These are phyloP conservation scores for Groenewaldozyma sp. DNA, from an alignment of 1,139 yeast genomes.

Conservation along the genomic window DNA sequence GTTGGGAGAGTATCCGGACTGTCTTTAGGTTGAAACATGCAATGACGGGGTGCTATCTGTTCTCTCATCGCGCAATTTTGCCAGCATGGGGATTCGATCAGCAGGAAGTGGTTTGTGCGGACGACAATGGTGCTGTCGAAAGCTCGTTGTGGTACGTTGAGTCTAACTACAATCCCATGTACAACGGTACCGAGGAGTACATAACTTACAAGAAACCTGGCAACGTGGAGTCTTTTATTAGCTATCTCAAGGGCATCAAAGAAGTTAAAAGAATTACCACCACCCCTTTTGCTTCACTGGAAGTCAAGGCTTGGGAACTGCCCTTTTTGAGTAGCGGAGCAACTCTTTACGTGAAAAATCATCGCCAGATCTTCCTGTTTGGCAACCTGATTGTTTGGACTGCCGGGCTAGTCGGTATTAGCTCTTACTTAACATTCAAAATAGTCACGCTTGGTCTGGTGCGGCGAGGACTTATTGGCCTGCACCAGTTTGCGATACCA, in stretches of 20 bases:
- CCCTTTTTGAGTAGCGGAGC: slow-evolving; percentile 47
- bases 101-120: slow-evolving; percentile 66
- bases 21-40: slow-evolving; percentile 51
- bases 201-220: slow-evolving; percentile 21
- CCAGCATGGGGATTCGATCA: slow-evolving; percentile 67
- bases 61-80: slow-evolving; percentile 49
- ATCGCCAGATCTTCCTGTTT: slow-evolving; percentile 41
- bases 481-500: not conserved
- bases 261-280: slow-evolving; percentile 13
- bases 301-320: slow-evolving; percentile 33
- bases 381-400: slow-evolving; percentile 55
- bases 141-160: slow-evolving; percentile 63
- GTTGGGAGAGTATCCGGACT: slow-evolving; percentile 42
- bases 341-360: slow-evolving; percentile 40
- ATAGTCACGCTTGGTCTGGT: slow-evolving; percentile 16
- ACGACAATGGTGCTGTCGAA: slow-evolving; percentile 46
- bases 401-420: slow-evolving; percentile 13
- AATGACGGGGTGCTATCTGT: slow-evolving; percentile 50
- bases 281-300: slow-evolving; percentile 8
- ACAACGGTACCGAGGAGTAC: slow-evolving; percentile 23
- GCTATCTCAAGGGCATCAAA: slow-evolving; percentile 18
- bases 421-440: slow-evolving; percentile 14
- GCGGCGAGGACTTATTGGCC: slow-evolving; percentile 15
- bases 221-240: slow-evolving; percentile 28
- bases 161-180: slow-evolving; percentile 44